Conservation (phyloP, 139 green algal genomes). For the Monoraphidium neglectum region DNA sequence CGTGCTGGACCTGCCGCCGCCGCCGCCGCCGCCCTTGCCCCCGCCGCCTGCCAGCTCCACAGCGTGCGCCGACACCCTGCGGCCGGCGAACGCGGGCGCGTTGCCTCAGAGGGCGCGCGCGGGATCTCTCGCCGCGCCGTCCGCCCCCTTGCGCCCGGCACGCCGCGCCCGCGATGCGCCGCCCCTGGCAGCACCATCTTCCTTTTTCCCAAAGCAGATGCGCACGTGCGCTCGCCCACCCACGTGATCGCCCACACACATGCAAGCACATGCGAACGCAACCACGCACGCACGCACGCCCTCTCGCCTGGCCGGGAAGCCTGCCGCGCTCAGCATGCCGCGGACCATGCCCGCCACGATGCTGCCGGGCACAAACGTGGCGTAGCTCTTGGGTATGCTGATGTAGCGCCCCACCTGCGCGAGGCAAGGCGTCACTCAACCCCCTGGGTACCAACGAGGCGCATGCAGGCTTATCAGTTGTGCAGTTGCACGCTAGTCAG, state of each 20-base stretch:
- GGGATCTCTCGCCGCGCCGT: not conserved
- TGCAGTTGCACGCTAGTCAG: too few species aligned
- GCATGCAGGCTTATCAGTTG: too few species aligned
- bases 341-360: slow-evolving; percentile 93
- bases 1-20: slow-evolving; percentile 35
- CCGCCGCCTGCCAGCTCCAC: slow-evolving; percentile 47
- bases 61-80: slow-evolving; percentile 86
- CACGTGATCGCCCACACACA: not conserved
- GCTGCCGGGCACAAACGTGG: slow-evolving; percentile 85
- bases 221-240: not conserved
- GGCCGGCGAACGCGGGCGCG: not conserved
- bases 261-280: not conserved
- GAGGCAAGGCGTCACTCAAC: too few species aligned
- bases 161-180: not conserved
- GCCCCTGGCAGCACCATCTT: not conserved
- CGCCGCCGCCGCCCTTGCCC: slow-evolving; percentile 33
- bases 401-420: slow-evolving; percentile 65
- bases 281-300: not conserved
- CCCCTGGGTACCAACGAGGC: too few species aligned
- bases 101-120: not conserved
- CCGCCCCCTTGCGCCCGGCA: not conserved
- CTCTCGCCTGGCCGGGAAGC: slow-evolving; percentile 82
- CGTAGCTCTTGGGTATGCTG: slow-evolving; percentile 91
- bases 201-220: not conserved
- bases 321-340: slow-evolving; percentile 86